These are phyloP conservation scores for Wallacemonas sp. DNA, from an alignment of 208 protist species.

Conservation along the genomic window DNA sequence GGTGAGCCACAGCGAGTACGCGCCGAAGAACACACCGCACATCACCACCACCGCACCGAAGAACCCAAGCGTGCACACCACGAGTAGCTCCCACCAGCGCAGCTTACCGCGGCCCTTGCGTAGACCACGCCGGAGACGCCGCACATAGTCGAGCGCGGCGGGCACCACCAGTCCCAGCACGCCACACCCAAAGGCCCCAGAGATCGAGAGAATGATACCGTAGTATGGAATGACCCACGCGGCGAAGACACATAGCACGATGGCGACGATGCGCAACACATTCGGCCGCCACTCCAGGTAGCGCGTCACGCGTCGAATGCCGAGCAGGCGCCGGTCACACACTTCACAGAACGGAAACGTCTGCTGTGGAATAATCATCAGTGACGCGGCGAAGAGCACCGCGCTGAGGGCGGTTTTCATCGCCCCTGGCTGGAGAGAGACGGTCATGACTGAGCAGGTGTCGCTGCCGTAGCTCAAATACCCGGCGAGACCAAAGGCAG, in stretches of 20 bases:
- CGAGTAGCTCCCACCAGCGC: conserved; percentile 36
- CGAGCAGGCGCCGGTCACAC: conserved; percentile 46
- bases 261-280: conserved; percentile 30
- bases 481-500: conserved; percentile 43
- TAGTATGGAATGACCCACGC: conserved; percentile 54
- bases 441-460: conserved; percentile 61
- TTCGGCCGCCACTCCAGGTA: conserved; percentile 48
- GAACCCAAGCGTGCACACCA: conserved; percentile 46
- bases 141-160: conserved; percentile 48
- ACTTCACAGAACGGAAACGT: conserved; percentile 55
- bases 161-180: conserved; percentile 50
- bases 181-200: conserved; percentile 43
- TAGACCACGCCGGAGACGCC: conserved; percentile 31
- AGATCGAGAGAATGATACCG: conserved; percentile 53
- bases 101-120: conserved; percentile 23
- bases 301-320: conserved; percentile 25
- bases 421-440: conserved; percentile 35
- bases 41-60: conserved; percentile 43
- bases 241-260: conserved; percentile 27
- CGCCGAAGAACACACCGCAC: conserved; percentile 39
- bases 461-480: conserved; percentile 41
- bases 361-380: conserved; percentile 51
- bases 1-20: conserved; percentile 43
- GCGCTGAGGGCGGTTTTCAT: conserved; percentile 46
- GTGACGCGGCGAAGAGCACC: conserved; percentile 47